These are phyloP conservation scores for Rhodomyrtus tomentosa DNA, from an alignment of 345 rosid genomes.

Conservation along the genomic window DNA sequence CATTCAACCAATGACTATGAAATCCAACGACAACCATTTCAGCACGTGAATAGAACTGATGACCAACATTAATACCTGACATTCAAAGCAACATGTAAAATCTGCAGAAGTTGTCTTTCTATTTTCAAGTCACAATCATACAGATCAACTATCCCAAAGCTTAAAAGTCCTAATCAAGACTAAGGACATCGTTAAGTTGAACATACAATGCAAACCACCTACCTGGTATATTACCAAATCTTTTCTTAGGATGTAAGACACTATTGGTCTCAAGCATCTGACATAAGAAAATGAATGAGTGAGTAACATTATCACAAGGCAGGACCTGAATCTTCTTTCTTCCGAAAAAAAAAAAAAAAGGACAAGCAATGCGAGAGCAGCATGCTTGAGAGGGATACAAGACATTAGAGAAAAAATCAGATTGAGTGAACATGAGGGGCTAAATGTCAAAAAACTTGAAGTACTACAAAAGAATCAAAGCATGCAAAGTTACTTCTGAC, in stretches of 20 bases:
- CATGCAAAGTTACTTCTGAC: background rate
- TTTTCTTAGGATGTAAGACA: conserved; percentile 44
- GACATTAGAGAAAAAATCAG: background rate
- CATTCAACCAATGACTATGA: conserved; percentile 92
- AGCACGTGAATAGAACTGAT: conserved; percentile 80
- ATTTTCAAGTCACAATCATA: background rate
- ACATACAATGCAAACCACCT: conserved; percentile 1
- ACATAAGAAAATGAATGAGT: background rate
- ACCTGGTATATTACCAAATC: conserved; percentile 76
- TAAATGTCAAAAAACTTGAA: background rate
- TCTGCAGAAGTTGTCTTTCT: background rate
- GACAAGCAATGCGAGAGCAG: background rate
- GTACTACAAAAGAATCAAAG: background rate
- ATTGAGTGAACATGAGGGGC: background rate
- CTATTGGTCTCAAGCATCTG: conserved; percentile 46
- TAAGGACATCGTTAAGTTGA: background rate
- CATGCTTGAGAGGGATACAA: background rate
- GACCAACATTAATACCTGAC: conserved; percentile 80
- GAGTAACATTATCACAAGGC: background rate
- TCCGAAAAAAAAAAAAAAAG: background rate
- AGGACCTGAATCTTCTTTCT: background rate
- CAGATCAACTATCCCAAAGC: background rate
- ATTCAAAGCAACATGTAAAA: conserved; percentile 1
- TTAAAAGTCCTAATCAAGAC: background rate
- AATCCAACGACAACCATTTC: conserved; percentile 91